These are phyloP conservation scores for Rutstroemia sydowiana DNA, from an alignment of 2,329 filamentous ascomycete species.

Conservation along the genomic window DNA sequence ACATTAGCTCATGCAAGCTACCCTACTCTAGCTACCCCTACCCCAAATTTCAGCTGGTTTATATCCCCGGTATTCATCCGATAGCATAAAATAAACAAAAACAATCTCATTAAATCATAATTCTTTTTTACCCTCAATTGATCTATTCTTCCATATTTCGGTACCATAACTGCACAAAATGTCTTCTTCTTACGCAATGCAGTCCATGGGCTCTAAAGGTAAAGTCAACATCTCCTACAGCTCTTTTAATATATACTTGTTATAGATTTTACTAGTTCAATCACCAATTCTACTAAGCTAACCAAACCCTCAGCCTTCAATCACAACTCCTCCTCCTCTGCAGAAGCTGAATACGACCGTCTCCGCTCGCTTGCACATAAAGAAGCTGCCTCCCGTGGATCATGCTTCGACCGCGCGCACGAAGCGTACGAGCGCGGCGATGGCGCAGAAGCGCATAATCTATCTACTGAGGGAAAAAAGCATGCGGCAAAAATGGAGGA, in stretches of 20 bases:
- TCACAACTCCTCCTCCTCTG: conserved; percentile 56
- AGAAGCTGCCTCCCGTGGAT: conserved; percentile 70
- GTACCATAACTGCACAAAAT: conserved; percentile 32
- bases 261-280: not conserved
- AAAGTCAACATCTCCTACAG: not conserved
- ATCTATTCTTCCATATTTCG: not conserved
- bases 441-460: conserved; percentile 68
- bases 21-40: not conserved
- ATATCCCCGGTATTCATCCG: not conserved
- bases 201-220: conserved; percentile 38
- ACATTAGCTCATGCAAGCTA: no score
- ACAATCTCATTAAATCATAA: not conserved
- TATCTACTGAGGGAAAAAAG: conserved; percentile 77
- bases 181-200: conserved; percentile 39
- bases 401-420: conserved; percentile 67
- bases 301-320: conserved; percentile 56
- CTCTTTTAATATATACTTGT: not conserved
- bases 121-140: not conserved
- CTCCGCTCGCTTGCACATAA: conserved; percentile 75
- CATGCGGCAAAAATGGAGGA: conserved; percentile 80
- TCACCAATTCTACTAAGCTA: not conserved
- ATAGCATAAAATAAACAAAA: not conserved
- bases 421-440: conserved; percentile 80
- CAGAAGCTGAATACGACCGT: conserved; percentile 86
- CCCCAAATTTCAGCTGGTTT: no score